Percentiles rank a stretch among this genome's conserved stretches.
phyloP scores from a whole-genome alignment of 495 filamentous ascomycete species.

The Tuber magnatum region DNA sequence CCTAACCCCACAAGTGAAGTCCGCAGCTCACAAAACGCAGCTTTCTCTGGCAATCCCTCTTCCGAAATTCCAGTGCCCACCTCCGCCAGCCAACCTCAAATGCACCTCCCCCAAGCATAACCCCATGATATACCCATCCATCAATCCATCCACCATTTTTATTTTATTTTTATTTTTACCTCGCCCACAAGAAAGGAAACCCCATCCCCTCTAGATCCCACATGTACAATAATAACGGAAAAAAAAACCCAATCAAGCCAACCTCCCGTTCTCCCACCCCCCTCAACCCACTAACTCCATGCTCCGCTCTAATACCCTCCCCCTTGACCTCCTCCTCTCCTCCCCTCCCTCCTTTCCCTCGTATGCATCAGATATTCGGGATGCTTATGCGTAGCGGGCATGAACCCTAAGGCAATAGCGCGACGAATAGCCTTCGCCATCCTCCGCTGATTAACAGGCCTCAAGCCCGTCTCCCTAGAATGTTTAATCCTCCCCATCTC shows the following conservation, averaged over 20 bases:
- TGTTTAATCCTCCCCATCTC: conserved; percentile 77
- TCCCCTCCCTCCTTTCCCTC: background rate
- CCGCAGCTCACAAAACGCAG: conserved; percentile 17
- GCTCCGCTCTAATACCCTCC: background rate
- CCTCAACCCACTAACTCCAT: conserved; percentile 6
- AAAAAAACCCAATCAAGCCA: background rate
- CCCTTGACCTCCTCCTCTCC: background rate
- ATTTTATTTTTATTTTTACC: background rate
- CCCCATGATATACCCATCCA: background rate
- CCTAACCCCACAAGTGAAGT: background rate
- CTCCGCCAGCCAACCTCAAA: conserved; percentile 24
- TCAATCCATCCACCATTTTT: background rate
- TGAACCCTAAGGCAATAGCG: conserved; percentile 77
- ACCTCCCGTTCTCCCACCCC: background rate
- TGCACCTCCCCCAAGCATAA: background rate
- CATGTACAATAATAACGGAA: background rate
- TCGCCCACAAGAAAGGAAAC: background rate
- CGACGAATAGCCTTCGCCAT: conserved; percentile 87
- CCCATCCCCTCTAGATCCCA: background rate
- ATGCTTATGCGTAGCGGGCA: conserved; percentile 87
- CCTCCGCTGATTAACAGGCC: conserved; percentile 82
- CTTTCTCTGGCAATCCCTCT: conserved; percentile 40
- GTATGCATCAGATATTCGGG: conserved; percentile 52
- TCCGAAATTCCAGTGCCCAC: conserved; percentile 39
- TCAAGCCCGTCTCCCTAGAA: conserved; percentile 63